Base-by-base conservation (phyloP, 2,329 filamentous ascomycete species). In the Hypoxylon sp. region DNA sequence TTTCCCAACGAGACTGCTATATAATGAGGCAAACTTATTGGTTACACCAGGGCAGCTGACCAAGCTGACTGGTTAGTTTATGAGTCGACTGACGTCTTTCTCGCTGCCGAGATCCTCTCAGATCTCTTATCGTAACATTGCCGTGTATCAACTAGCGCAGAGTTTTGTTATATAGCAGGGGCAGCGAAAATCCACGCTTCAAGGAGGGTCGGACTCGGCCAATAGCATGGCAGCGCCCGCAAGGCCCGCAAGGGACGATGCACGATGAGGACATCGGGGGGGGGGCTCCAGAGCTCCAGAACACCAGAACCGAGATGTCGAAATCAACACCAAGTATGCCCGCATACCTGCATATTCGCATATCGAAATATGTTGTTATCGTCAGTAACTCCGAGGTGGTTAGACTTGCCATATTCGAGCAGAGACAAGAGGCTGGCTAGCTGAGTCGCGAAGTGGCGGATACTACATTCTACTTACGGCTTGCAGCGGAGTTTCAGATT, bases 91-190 rank as follows among this genome's bases (percentile, higher is more conserved):
- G 65, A 67, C 65, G 64, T 66, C 34, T 56, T n/a, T 47, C 37
- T 22, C 6, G 30, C 55, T 51, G 56, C 52, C 59, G 34, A 65
- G 65, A 59, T 62, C 52, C 62, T 56, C 49, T 58, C 30, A 67
- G 58, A 65, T 67, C 58, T 65, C 55, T 13, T 34, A 58, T 41
- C 62, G 65, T 64, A 67, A 67, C 58, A 52, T 67, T 60, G 65
- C 62, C 59, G 52, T 57, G 32, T 37, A 62, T 62, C 56, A 41
- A 41, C 56, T 39, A 64, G 51, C 61, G 48, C 57, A 57, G 53
- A 59, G 49, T 55, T 24, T 59, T 26, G 26, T 19, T 55, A 51
- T 55, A 52, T 56, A 22, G 48, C 58, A 62, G 62, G 65, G 65
- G 49, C 57, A 55, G 41, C 49, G 46, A 64, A 56, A 60, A 47